Evolutionary conservation across 2,329 filamentous ascomycete genomes (phyloP), one percentile per base, ranked within the genome.

Genomic region (Colletotrichum spaethianum): DNA sequence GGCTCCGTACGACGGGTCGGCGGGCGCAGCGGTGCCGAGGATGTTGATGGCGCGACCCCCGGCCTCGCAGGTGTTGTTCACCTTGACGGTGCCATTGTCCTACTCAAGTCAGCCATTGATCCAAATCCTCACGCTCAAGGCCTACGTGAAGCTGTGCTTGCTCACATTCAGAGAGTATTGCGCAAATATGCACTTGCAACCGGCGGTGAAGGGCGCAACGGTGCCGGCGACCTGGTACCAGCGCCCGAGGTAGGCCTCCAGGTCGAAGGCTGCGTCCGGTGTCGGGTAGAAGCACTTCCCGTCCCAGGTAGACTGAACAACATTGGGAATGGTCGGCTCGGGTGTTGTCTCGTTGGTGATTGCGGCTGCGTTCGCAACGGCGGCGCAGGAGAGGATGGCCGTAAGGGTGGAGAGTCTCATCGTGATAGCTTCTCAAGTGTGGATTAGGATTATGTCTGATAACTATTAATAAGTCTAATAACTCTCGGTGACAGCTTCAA

Each of bases 141-240:
- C 26, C 14, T 2, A 16, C 2, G 36, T 16, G 23, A 12, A 3
- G 11, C 5, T 18, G 38, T n/a, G 38, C 1, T n/a, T 38, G 63
- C 78, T 67, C 31, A 79, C 79, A n/a, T 80, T 80, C 11, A 81
- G 72, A 12, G 74, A 75, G 59, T 81, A 81, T 57, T 80, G 75
- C 20, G 79, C 79, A 63, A 73, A 77, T 55, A 78, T 79, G 75
- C 79, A 80, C 67, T 80, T 80, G 78, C 79, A 81, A 36, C 73
- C 73, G 5, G 75, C 75, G 16, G 76, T 80, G 67, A 78, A 81
- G 0, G 78, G 79, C 5, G 78, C 77, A 6, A 77, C 56, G 36
- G 78, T 80, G 40, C 79, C 79, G 16, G 79, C 79, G 26, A 81
- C 78, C 74, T 81, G 78, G 61, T 80, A 80, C 79, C 79, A 80